phyloP scores from a whole-genome alignment of 257 asterid species.

The Jasminum sambac region DNA sequence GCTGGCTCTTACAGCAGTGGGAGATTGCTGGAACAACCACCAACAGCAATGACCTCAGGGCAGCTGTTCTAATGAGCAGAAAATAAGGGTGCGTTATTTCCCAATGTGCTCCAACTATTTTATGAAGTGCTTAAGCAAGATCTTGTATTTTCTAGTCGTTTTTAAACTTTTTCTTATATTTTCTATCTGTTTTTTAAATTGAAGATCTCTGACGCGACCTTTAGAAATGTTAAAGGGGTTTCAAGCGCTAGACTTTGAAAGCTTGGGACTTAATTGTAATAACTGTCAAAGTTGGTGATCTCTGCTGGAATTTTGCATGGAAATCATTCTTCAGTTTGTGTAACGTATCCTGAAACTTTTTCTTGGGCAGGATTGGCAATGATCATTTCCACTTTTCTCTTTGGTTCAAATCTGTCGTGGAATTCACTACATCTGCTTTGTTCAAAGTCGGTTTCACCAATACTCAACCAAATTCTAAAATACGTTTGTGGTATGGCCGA shows the following conservation, averaged over 20 bases:
- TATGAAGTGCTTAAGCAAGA: conserved; percentile 11
- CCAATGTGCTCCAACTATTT: background rate
- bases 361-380: background rate
- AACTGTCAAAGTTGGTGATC: too few relatives aligned
- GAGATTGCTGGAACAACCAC: background rate
- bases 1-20: background rate
- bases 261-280: too few relatives aligned
- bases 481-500: too few relatives aligned
- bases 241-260: too few relatives aligned
- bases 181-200: too few relatives aligned
- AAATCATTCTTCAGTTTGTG: too few relatives aligned
- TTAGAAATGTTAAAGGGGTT: too few relatives aligned
- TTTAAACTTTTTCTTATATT: too few relatives aligned
- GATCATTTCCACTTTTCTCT: background rate
- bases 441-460: too few relatives aligned
- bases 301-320: too few relatives aligned
- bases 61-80: background rate
- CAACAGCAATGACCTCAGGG: background rate
- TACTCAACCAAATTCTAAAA: too few relatives aligned
- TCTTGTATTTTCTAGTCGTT: background rate
- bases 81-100: background rate
- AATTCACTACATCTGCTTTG: background rate
- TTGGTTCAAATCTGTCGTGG: background rate
- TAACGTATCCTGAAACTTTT: background rate
- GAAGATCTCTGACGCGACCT: too few relatives aligned